Evolutionary conservation across 163 green algal genomes (phyloP).

Genomic region (Volvox carteri): DNA sequence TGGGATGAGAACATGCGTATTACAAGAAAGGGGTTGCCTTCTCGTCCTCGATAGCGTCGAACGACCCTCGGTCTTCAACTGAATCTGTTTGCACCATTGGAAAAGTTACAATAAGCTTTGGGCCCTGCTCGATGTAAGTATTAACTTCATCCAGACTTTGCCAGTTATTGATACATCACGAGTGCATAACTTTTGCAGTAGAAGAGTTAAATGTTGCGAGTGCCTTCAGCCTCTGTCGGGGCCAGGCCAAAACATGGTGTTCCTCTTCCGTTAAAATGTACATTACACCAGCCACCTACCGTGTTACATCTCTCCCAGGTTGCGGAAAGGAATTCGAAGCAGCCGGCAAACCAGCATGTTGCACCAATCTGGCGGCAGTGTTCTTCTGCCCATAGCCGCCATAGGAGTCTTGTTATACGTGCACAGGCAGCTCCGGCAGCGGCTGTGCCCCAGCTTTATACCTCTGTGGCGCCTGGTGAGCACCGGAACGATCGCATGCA

Average conservation of each 20-base stretch:
- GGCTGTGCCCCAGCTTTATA: neutral
- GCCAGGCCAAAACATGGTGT: neutral
- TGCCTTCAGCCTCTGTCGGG: neutral
- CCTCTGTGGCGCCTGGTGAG: constrained; percentile 15
- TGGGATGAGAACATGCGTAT: too few species aligned
- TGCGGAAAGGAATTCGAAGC: neutral
- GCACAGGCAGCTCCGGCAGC: constrained; percentile 9
- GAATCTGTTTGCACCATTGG: too few species aligned
- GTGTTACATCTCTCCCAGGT: neutral
- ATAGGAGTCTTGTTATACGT: neutral
- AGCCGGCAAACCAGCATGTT: neutral
- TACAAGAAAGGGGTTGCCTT: too few species aligned
- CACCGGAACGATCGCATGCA: neutral
- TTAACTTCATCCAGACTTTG: too few species aligned
- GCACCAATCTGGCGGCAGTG: neutral
- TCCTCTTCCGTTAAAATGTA: neutral
- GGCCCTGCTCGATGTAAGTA: too few species aligned
- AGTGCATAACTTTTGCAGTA: neutral
- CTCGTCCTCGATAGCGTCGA: too few species aligned
- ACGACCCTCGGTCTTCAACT: too few species aligned
- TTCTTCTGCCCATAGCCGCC: too few species aligned
- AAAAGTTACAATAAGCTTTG: too few species aligned
- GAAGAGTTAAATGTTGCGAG: constrained; percentile 8
- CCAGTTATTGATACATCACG: too few species aligned
- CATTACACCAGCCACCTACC: neutral